Evolutionary conservation across 352 stramenopile genomes (phyloP).

Genomic region (Globisporangium sylvaticum): DNA sequence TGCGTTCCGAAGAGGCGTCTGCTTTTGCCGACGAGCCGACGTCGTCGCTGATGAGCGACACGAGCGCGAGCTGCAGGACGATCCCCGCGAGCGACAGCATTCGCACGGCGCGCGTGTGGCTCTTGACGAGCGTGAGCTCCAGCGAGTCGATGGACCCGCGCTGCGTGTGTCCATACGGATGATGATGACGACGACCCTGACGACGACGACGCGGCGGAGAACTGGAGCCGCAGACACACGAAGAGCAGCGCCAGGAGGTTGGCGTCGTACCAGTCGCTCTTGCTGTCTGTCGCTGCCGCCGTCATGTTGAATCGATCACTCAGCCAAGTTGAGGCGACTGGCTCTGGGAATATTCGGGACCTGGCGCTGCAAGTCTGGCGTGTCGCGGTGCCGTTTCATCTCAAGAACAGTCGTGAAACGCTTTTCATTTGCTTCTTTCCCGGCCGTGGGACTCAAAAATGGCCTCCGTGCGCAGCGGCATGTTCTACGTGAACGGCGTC

Average conservation of each 20-base stretch:
- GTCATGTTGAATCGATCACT: neutral
- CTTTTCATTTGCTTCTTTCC: neutral
- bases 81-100: constrained; percentile 42
- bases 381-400: constrained; percentile 5
- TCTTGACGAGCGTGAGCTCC: constrained; percentile 56
- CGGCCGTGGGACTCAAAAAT: constrained; percentile 5
- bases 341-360: neutral
- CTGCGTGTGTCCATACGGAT: constrained; percentile 5
- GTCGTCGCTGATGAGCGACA: constrained; percentile 21
- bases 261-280: constrained; percentile 42
- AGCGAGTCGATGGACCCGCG: constrained; percentile 32
- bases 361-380: neutral
- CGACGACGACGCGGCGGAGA: constrained; percentile 1
- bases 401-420: neutral
- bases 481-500: constrained; percentile 32
- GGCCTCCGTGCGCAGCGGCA: constrained; percentile 25
- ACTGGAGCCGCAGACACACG: constrained; percentile 27
- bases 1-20: constrained; percentile 4
- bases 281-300: neutral
- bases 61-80: constrained; percentile 35
- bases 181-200: neutral
- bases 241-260: constrained; percentile 39
- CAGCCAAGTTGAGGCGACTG: neutral
- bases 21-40: constrained; percentile 5
- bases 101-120: constrained; percentile 40